Percentiles rank a stretch among this genome's conserved stretches.
These are phyloP conservation scores for Triangularia setosa DNA, from an alignment of 2,329 filamentous ascomycete genomes.

Conservation along the genomic window DNA sequence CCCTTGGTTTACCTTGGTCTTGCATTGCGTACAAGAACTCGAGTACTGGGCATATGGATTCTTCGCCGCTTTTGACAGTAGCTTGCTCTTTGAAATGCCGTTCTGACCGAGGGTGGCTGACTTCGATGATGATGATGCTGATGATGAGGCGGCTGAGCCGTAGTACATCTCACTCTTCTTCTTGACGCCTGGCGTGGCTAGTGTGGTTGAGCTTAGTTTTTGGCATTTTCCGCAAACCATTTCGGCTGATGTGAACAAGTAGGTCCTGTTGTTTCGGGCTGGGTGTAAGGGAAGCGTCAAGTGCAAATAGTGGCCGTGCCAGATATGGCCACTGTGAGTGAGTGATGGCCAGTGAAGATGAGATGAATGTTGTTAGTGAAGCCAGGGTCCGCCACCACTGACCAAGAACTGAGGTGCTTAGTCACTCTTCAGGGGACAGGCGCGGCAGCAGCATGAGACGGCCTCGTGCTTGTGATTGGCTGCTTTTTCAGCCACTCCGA, in stretches of 20 bases:
- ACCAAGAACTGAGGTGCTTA: not conserved
- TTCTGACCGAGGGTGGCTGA: slow-evolving; percentile 54
- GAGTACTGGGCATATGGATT: slow-evolving; percentile 64
- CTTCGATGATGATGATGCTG: slow-evolving; percentile 37
- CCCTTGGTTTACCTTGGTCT: slow-evolving; percentile 60
- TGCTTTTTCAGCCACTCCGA: slow-evolving; percentile 1
- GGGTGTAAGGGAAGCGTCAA: not conserved
- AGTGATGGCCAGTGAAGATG: not conserved
- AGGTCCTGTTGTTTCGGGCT: not conserved
- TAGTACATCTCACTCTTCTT: slow-evolving; percentile 65
- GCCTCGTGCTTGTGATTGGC: not conserved
- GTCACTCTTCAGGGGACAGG: not conserved
- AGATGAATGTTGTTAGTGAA: slow-evolving; percentile 2
- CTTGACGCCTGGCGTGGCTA: slow-evolving; percentile 62
- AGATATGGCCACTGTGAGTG: not conserved
- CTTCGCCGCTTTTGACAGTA: slow-evolving; percentile 60
- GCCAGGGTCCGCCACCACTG: not conserved
- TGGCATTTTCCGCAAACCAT: slow-evolving; percentile 66
- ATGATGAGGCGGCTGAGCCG: slow-evolving; percentile 49
- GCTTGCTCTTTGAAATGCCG: slow-evolving; percentile 62
- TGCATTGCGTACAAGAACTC: slow-evolving; percentile 57
- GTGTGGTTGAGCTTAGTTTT: slow-evolving; percentile 57
- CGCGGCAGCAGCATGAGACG: not conserved
- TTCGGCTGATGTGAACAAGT: slow-evolving; percentile 17
- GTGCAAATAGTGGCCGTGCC: not conserved